These are phyloP conservation scores for Jamesozyma rosinii DNA, from an alignment of 805 yeast species.

Conservation along the genomic window DNA sequence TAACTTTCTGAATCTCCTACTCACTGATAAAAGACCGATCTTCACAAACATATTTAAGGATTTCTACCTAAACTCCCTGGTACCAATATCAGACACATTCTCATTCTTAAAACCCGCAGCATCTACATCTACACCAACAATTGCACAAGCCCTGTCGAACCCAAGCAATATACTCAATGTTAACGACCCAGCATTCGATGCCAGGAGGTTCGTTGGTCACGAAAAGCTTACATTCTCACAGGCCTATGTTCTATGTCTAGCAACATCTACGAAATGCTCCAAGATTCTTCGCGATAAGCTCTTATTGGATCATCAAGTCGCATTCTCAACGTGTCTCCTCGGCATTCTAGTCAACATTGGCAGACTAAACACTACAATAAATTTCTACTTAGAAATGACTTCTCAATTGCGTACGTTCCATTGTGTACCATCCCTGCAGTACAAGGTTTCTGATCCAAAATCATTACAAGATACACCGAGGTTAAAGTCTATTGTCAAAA, in stretches of 20 bases:
- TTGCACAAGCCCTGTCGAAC: background rate
- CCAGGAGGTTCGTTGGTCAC: slow-evolving; percentile 30
- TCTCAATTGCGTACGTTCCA: slow-evolving; percentile 88
- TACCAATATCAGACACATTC: slow-evolving; percentile 21
- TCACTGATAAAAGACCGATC: slow-evolving; percentile 52
- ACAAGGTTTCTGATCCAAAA: slow-evolving; percentile 41
- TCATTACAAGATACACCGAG: slow-evolving; percentile 93
- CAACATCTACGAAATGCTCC: slow-evolving; percentile 76
- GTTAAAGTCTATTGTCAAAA: slow-evolving; percentile 74
- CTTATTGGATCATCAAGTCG: slow-evolving; percentile 49
- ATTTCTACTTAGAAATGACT: slow-evolving; percentile 91
- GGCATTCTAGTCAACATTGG: slow-evolving; percentile 87
- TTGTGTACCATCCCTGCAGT: slow-evolving; percentile 81
- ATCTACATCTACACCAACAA: background rate
- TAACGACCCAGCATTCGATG: slow-evolving; percentile 30
- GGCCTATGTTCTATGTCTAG: slow-evolving; percentile 69
- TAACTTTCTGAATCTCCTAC: slow-evolving; percentile 58
- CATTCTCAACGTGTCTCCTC: slow-evolving; percentile 66
- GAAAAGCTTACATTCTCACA: slow-evolving; percentile 69
- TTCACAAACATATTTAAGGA: slow-evolving; percentile 56
- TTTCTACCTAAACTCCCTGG: slow-evolving; percentile 30
- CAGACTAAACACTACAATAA: slow-evolving; percentile 87
- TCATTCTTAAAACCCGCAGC: background rate
- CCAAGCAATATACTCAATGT: slow-evolving; percentile 10
- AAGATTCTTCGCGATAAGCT: slow-evolving; percentile 73